phyloP scores from a whole-genome alignment of 768 basidiomycete species.

The Calocera cornea region DNA sequence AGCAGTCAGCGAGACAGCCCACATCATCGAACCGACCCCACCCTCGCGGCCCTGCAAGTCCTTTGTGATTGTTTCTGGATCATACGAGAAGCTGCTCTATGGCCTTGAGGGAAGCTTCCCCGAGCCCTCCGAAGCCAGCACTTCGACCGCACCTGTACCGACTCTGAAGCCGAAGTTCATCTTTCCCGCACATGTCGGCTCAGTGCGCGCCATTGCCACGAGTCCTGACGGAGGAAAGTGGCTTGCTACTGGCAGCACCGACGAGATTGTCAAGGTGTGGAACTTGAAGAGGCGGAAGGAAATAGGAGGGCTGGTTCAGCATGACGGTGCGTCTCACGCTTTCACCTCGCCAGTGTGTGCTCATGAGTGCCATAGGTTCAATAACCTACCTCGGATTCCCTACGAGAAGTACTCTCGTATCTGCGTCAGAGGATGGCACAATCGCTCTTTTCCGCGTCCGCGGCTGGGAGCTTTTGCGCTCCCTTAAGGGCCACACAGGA shows the following conservation, averaged over 20 bases:
- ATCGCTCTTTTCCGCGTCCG: constrained; percentile 81
- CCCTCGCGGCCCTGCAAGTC: constrained; percentile 22
- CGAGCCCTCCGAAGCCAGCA: constrained; percentile 21
- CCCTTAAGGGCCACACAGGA: constrained; percentile 86
- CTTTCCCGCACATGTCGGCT: constrained; percentile 92
- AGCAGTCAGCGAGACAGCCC: not conserved
- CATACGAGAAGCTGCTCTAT: constrained; percentile 93
- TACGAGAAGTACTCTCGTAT: constrained; percentile 76
- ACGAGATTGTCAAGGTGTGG: constrained; percentile 96
- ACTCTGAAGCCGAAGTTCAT: constrained; percentile 75
- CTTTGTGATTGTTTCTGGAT: constrained; percentile 82
- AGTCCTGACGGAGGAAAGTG: constrained; percentile 86
- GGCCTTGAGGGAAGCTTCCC: constrained; percentile 54
- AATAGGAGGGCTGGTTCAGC: constrained; percentile 87
- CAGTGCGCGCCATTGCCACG: constrained; percentile 78
- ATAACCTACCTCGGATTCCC: constrained; percentile 82
- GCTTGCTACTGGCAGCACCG: constrained; percentile 90
- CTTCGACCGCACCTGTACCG: constrained; percentile 22
- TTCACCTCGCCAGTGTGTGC: constrained; percentile 11
- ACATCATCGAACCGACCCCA: not conserved
- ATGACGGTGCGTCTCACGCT: constrained; percentile 48
- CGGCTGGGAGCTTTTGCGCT: constrained; percentile 83
- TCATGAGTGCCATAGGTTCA: constrained; percentile 44
- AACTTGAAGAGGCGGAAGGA: constrained; percentile 84
- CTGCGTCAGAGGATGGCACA: constrained; percentile 85